Conservation (phyloP, 2,329 filamentous ascomycete genomes). For the Coniochaeta hoffmannii region DNA sequence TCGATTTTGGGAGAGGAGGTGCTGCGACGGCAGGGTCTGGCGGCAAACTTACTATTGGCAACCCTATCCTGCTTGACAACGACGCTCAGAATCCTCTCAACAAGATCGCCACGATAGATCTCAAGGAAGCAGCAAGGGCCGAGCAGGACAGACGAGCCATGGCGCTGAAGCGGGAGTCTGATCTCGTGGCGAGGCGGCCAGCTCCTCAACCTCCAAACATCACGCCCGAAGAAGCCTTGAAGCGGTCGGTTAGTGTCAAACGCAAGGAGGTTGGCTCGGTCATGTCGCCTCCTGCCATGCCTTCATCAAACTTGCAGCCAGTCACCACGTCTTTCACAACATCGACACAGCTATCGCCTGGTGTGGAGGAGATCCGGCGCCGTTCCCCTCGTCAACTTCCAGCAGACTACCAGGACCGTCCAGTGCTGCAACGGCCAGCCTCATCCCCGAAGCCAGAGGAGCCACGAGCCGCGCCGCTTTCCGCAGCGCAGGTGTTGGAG, state of each 20-base stretch:
- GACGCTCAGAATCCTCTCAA: slow-evolving; percentile 30
- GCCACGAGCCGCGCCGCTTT: not conserved
- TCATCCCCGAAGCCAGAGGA: not conserved
- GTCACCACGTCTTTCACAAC: slow-evolving; percentile 30
- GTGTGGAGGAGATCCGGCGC: slow-evolving; percentile 39
- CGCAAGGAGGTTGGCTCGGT: slow-evolving; percentile 28
- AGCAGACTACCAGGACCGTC: slow-evolving; percentile 12
- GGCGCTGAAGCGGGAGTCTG: slow-evolving; percentile 20
- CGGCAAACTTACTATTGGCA: slow-evolving; percentile 40
- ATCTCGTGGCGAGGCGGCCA: slow-evolving; percentile 25
- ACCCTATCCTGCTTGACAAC: slow-evolving; percentile 35
- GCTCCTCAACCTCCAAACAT: slow-evolving; percentile 27
- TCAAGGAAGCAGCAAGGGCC: slow-evolving; percentile 38
- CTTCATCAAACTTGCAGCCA: slow-evolving; percentile 16
- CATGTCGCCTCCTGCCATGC: slow-evolving; percentile 11
- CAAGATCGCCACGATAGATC: slow-evolving; percentile 41
- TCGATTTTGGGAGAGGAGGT: slow-evolving; percentile 15
- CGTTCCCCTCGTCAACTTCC: slow-evolving; percentile 35
- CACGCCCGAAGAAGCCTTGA: slow-evolving; percentile 24
- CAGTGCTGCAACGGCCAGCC: not conserved
- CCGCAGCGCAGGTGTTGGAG: not conserved
- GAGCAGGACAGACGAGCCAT: slow-evolving; percentile 36
- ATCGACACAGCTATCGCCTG: slow-evolving; percentile 43
- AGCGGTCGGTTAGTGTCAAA: slow-evolving; percentile 27
- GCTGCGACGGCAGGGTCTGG: slow-evolving; percentile 19